Evolutionary conservation across 2,329 filamentous ascomycete species (phyloP).

Genomic region (Cladophialophora bantiana): DNA sequence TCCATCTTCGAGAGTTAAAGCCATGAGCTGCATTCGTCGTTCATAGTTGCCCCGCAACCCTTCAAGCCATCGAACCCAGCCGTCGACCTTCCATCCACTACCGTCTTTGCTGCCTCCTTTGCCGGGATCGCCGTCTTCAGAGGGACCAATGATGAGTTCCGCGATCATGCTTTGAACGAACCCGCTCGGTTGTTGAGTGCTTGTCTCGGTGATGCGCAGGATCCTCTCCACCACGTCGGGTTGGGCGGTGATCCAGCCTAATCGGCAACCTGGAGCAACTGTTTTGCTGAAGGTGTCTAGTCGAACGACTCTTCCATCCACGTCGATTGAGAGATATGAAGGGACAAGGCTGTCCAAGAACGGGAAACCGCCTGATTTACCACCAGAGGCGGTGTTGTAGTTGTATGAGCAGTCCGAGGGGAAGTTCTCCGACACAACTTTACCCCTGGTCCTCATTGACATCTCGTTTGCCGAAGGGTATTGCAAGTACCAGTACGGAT

Average conservation of each 20-base stretch:
- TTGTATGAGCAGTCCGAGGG: conserved; percentile 46
- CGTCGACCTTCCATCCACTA: conserved; percentile 77
- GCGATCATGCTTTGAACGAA: conserved; percentile 87
- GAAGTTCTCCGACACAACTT: conserved; percentile 43
- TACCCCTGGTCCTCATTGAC: conserved; percentile 43
- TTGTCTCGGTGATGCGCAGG: conserved; percentile 74
- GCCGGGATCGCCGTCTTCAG: conserved; percentile 56
- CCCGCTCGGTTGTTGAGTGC: conserved; percentile 84
- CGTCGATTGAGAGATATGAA: conserved; percentile 81
- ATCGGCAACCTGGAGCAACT: conserved; percentile 83
- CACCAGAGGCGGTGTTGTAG: conserved; percentile 48
- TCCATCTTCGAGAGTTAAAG: conserved; percentile 72
- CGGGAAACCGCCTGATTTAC: conserved; percentile 69
- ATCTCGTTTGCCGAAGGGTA: conserved; percentile 72
- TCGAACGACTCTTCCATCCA: conserved; percentile 84
- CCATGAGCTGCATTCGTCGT: conserved; percentile 82
- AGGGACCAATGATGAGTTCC: conserved; percentile 75
- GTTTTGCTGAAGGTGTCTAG: conserved; percentile 96
- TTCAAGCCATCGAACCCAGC: conserved; percentile 91
- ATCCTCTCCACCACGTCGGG: conserved; percentile 78
- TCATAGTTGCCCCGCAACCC: conserved; percentile 85
- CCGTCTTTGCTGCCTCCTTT: conserved; percentile 58
- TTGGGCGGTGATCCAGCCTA: conserved; percentile 90
- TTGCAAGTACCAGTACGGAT: conserved; percentile 95
- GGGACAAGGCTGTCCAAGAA: conserved; percentile 86